Percentiles rank a stretch among this genome's conserved stretches.
phyloP scores from a whole-genome alignment of 148 eudicot species.

The Camellia japonica region DNA sequence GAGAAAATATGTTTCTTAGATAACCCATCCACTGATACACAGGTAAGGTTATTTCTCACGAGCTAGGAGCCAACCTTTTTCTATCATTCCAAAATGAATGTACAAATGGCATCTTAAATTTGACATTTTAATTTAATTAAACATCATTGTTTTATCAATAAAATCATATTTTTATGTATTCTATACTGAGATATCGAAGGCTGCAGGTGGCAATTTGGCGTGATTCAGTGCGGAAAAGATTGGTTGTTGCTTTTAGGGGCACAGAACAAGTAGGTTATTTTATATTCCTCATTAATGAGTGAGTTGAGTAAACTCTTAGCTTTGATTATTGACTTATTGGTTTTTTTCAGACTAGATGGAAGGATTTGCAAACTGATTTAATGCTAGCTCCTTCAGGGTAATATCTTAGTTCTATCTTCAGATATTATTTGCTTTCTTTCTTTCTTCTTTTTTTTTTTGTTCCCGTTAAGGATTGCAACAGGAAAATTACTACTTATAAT shows the following conservation, averaged over 20 bases:
- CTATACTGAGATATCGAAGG: constrained; percentile 13
- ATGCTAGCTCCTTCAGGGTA: constrained; percentile 98
- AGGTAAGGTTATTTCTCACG: constrained; percentile 42
- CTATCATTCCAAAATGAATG: neutral
- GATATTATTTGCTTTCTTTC: neutral
- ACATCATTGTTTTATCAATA: constrained; percentile 3
- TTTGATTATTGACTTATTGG: constrained; percentile 27
- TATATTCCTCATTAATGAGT: constrained; percentile 7
- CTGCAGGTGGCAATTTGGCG: constrained; percentile 98
- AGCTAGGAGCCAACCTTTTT: neutral
- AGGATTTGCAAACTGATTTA: constrained; percentile 89
- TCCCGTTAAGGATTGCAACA: neutral
- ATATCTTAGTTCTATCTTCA: constrained; percentile 11
- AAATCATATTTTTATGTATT: neutral
- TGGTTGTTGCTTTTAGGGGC: constrained; percentile 96
- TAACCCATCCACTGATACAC: constrained; percentile 87
- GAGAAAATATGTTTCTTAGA: constrained; percentile 94
- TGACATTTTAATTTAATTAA: neutral
- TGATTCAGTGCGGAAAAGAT: constrained; percentile 69
- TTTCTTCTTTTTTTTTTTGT: neutral
- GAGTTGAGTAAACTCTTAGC: constrained; percentile 12
- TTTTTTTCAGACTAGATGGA: constrained; percentile 73
- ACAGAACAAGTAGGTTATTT: constrained; percentile 86
- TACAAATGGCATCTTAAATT: neutral
- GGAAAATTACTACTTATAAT: neutral